A percentile compares a stretch with the other conserved stretches of the same genome.
Conservation (phyloP, 2,329 filamentous ascomycete species). For the Diaporthe aspalathi region DNA sequence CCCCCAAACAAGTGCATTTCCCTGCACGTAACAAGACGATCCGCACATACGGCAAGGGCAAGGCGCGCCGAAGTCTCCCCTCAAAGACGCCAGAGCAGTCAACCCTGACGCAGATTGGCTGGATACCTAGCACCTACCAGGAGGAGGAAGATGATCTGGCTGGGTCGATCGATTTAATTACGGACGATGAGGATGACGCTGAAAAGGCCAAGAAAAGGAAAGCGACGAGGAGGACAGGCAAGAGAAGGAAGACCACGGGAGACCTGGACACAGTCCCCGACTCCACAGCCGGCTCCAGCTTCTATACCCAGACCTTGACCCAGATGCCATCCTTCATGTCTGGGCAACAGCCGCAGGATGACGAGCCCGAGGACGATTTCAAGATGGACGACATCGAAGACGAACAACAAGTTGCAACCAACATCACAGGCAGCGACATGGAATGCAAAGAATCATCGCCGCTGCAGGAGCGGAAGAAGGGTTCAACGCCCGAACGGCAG, state of each 20-base stretch:
- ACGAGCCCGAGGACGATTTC: constrained; percentile 40
- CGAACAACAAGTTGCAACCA: background rate
- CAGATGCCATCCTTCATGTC: constrained; percentile 45
- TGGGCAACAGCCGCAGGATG: constrained; percentile 31
- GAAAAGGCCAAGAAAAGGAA: constrained; percentile 6
- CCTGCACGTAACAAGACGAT: constrained; percentile 42
- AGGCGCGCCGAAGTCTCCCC: constrained; percentile 26
- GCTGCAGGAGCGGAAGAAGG: constrained; percentile 32
- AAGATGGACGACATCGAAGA: constrained; percentile 9
- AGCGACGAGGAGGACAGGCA: constrained; percentile 29
- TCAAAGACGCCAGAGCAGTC: constrained; percentile 45
- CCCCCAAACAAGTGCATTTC: constrained; percentile 47
- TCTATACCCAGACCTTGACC: constrained; percentile 51
- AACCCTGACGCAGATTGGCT: constrained; percentile 50
- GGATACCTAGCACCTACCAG: constrained; percentile 38
- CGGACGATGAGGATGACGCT: constrained; percentile 12
- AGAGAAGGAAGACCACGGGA: constrained; percentile 45
- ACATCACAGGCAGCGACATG: background rate
- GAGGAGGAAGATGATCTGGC: constrained; percentile 38
- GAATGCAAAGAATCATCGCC: background rate
- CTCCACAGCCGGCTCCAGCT: constrained; percentile 43
- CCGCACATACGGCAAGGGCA: constrained; percentile 29
- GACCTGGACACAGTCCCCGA: constrained; percentile 37
- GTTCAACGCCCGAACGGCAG: background rate
- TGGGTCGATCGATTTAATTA: constrained; percentile 10